Conservation (phyloP, 306 rosid genomes). For the Prunus mume region DNA sequence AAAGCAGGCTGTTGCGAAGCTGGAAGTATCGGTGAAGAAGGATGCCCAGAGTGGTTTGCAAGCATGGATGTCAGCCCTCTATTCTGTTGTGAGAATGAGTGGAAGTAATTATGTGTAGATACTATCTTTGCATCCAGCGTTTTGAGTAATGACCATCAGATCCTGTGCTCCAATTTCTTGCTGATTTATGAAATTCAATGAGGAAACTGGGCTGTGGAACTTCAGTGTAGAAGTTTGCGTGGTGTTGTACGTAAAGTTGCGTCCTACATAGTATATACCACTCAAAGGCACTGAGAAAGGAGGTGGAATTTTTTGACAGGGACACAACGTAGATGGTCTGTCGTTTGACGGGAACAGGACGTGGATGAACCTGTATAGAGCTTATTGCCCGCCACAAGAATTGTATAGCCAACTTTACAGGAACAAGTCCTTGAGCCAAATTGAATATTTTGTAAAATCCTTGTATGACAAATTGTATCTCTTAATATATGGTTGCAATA, state of each 20-base stretch:
- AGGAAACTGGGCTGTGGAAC: neutral
- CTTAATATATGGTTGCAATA: neutral
- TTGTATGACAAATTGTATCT: neutral
- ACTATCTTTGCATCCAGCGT: neutral
- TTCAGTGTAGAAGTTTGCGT: neutral
- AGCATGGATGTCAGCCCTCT: conserved; percentile 60
- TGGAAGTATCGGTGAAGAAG: conserved; percentile 54
- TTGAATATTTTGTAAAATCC: neutral
- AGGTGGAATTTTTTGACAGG: neutral
- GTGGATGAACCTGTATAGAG: neutral
- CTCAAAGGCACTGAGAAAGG: neutral
- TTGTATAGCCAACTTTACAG: neutral
- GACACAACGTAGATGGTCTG: neutral
- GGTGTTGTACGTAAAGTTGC: neutral
- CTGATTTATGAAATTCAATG: neutral
- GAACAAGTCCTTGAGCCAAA: neutral
- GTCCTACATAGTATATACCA: neutral
- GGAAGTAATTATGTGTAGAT: conserved; percentile 32
- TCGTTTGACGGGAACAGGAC: neutral
- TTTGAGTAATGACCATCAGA: neutral
- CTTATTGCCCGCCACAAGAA: neutral
- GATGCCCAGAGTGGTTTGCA: conserved; percentile 46
- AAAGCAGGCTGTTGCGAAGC: conserved; percentile 60
- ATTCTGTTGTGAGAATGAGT: conserved; percentile 51
- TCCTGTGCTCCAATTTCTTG: neutral